A percentile compares a stretch with the other conserved stretches of the same genome.
Conservation (phyloP, 2,329 filamentous ascomycete species). For the Orbilia oligospora region DNA sequence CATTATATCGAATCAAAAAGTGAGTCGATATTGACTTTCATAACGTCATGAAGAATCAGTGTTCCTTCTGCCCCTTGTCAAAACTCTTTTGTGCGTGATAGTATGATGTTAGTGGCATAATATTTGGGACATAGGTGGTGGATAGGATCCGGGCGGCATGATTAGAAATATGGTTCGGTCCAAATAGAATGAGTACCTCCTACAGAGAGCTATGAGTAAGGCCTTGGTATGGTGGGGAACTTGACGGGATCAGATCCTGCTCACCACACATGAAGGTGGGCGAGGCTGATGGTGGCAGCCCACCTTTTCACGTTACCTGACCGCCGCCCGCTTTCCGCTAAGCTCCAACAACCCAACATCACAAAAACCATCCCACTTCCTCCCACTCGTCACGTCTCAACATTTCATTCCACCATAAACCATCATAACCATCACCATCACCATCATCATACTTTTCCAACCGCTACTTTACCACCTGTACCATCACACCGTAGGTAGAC, state of each 20-base stretch:
- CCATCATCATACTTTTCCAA: neutral
- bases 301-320: slow-evolving; percentile 40
- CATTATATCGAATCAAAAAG: slow-evolving; percentile 22
- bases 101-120: slow-evolving; percentile 20
- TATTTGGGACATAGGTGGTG: neutral
- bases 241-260: slow-evolving; percentile 44
- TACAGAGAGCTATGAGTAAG: slow-evolving; percentile 3
- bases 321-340: slow-evolving; percentile 50
- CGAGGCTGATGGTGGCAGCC: slow-evolving; percentile 42
- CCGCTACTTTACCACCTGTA: slow-evolving; percentile 9
- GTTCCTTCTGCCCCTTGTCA: neutral
- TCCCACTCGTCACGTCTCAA: slow-evolving; percentile 19
- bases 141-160: slow-evolving; percentile 31
- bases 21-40: slow-evolving; percentile 37
- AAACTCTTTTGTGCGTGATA: neutral
- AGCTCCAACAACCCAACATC: slow-evolving; percentile 45
- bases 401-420: too few relatives aligned
- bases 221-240: slow-evolving; percentile 15
- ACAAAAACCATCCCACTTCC: slow-evolving; percentile 51
- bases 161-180: slow-evolving; percentile 44
- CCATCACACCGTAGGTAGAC: slow-evolving; percentile 33
- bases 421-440: too few relatives aligned
- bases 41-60: slow-evolving; percentile 17
- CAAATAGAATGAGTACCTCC: too few relatives aligned
- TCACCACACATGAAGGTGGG: too few relatives aligned